These are phyloP conservation scores for Pythium phragmiticola DNA, from an alignment of 352 stramenopile genomes.

Conservation along the genomic window DNA sequence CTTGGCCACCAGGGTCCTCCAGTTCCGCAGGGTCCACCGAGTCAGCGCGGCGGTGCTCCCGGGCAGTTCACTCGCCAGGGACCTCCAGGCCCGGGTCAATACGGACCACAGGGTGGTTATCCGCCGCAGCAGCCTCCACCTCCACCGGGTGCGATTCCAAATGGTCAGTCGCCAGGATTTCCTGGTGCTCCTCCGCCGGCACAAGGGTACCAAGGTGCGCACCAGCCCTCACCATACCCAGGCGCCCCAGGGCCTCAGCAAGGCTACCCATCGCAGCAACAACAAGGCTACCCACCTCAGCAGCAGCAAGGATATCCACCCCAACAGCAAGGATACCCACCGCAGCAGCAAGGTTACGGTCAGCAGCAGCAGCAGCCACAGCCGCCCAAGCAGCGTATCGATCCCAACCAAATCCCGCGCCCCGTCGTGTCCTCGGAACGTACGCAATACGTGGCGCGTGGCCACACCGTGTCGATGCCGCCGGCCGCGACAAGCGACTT, in stretches of 20 bases:
- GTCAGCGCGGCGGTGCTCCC: conserved; percentile 9
- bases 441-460: conserved; percentile 74
- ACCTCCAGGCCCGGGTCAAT: conserved; percentile 13
- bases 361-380: conserved; percentile 13
- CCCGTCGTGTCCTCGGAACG: conserved; percentile 64
- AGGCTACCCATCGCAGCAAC: conserved; percentile 30
- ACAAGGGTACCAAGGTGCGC: conserved; percentile 3
- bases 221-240: not conserved
- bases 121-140: conserved; percentile 15
- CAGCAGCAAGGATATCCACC: conserved; percentile 10
- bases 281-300: conserved; percentile 13
- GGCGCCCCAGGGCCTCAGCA: conserved; percentile 7
- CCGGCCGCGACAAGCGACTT: conserved; percentile 76
- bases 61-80: conserved; percentile 18
- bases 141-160: conserved; percentile 15
- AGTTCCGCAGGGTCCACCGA: conserved; percentile 4
- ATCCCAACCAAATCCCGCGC: conserved; percentile 86
- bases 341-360: conserved; percentile 20
- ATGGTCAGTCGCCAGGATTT: conserved; percentile 10
- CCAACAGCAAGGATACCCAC: conserved; percentile 17
- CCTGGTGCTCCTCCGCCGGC: not conserved
- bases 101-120: conserved; percentile 11
- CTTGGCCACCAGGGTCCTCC: conserved; percentile 13
- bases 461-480: conserved; percentile 83
- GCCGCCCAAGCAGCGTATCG: conserved; percentile 75